phyloP scores from a whole-genome alignment of 495 filamentous ascomycete genomes.

The Viridothelium virens region DNA sequence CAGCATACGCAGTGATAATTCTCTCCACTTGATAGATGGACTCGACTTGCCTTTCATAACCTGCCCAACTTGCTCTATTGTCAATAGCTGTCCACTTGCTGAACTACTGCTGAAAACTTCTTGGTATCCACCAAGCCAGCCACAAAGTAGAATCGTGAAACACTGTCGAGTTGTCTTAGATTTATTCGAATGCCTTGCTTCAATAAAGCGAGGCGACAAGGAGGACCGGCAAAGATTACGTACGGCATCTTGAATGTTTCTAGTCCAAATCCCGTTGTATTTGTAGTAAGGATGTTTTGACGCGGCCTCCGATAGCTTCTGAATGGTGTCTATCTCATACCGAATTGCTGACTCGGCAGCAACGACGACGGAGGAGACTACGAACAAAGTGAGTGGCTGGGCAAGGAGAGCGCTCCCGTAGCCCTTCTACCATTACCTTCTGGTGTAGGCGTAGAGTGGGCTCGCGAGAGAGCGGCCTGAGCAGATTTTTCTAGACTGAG shows the following conservation, averaged over 20 bases:
- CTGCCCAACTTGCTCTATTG: slow-evolving; percentile 77
- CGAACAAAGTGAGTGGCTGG: slow-evolving; percentile 13
- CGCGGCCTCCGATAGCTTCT: slow-evolving; percentile 58
- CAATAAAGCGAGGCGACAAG: background rate
- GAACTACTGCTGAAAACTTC: slow-evolving; percentile 37
- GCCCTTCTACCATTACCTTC: slow-evolving; percentile 52
- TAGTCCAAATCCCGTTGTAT: slow-evolving; percentile 77
- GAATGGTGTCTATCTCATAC: slow-evolving; percentile 48
- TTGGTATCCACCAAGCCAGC: slow-evolving; percentile 63
- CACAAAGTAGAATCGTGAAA: slow-evolving; percentile 53
- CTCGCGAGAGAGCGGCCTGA: slow-evolving; percentile 73
- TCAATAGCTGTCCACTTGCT: slow-evolving; percentile 58
- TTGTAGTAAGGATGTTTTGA: slow-evolving; percentile 92
- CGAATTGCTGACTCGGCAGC: slow-evolving; percentile 50
- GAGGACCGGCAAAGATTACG: slow-evolving; percentile 10
- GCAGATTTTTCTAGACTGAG: slow-evolving; percentile 49
- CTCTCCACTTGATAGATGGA: too few species aligned
- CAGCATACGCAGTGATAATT: background rate
- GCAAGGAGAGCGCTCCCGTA: background rate
- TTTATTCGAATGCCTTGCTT: background rate
- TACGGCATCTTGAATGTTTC: slow-evolving; percentile 75
- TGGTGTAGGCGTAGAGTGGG: slow-evolving; percentile 74
- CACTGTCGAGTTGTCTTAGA: slow-evolving; percentile 32
- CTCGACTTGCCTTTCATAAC: slow-evolving; percentile 57
- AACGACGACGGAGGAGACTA: slow-evolving; percentile 42